Conservation (phyloP, 352 stramenopile species). For the Phytopythium vexans region DNA sequence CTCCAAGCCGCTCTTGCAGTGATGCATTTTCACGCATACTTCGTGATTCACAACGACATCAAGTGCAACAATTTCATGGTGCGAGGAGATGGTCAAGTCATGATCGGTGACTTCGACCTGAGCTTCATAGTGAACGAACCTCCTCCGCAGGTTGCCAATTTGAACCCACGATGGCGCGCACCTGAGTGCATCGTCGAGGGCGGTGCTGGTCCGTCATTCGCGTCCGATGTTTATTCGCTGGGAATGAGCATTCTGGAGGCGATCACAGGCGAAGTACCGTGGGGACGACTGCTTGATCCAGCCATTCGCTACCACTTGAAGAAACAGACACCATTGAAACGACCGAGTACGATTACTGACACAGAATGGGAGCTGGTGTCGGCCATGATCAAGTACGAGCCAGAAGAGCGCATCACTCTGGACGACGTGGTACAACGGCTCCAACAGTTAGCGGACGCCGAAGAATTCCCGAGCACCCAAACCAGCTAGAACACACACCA, state of each 20-base stretch:
- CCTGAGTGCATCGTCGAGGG: constrained; percentile 4
- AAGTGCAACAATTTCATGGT: constrained; percentile 86
- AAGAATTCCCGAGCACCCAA: no score
- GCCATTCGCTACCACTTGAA: neutral
- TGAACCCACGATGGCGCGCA: constrained; percentile 6
- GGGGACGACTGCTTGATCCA: neutral
- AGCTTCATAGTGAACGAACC: constrained; percentile 7
- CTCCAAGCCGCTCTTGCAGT: constrained; percentile 41
- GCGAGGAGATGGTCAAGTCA: constrained; percentile 29
- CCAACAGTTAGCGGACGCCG: constrained; percentile 2
- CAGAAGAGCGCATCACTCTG: constrained; percentile 1
- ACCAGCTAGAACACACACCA: no score
- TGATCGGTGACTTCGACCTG: constrained; percentile 37
- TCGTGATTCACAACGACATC: constrained; percentile 78
- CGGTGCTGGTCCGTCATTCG: neutral
- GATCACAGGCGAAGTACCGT: constrained; percentile 6
- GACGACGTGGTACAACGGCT: constrained; percentile 6
- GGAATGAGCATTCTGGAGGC: constrained; percentile 16
- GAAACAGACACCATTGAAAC: neutral
- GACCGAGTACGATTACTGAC: neutral
- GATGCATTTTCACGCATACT: constrained; percentile 46
- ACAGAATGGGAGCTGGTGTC: constrained; percentile 4
- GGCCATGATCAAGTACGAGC: constrained; percentile 5
- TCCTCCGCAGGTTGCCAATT: neutral
- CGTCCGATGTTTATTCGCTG: constrained; percentile 11